Evolutionary conservation across 2,329 filamentous ascomycete genomes (phyloP), one percentile per base, ranked within the genome.

Genomic region (Cladosporium colombiae): DNA sequence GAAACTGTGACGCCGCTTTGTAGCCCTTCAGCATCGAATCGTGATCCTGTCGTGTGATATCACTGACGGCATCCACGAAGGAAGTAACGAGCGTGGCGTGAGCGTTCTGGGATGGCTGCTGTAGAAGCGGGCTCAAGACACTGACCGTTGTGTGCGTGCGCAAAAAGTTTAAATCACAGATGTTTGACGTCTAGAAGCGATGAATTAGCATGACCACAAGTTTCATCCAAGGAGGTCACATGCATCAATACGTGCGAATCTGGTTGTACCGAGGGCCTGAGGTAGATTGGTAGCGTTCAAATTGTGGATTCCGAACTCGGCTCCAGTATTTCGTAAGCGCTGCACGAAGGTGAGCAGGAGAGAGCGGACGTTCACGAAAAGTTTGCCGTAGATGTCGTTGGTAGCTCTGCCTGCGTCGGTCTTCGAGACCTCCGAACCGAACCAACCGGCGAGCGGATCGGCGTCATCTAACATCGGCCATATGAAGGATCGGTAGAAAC

Each of bases 391-490:
- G 0, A 78, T 49, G 62, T 83, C 80, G 10, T 73, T 69, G 29
- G 35, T 40, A 2, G 71, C 59, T 6, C 77, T 74, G 0, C 59
- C 62, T 4, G 61, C 31, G n/a, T 65, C n/a, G 60, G 66, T 21
- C 23, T 69, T n/a, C 33, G 68, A 44, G n/a, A 79, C 69, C 0
- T 81, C 77, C 2, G 66, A 3, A 2, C 70, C 23, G 1, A 56
- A 3, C 80, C 80, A 83, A 3, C 80, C 78, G 18, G 71, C 46
- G 2, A 78, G 62, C 23, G 80, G 79, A 64, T 79, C 74, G 0
- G 78, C 73, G 50, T 58, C 64, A 57, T 81, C 79, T 4, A 67
- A 69, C 73, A 81, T 77, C 0, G 75, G 76, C 81, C 80, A 82
- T 0, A 64, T 40, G 0, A 27, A 52, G 6, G 58, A 64, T 25